Evolutionary conservation across 2,329 filamentous ascomycete species (phyloP).

Genomic region (Pezizomycotina sp.): DNA sequence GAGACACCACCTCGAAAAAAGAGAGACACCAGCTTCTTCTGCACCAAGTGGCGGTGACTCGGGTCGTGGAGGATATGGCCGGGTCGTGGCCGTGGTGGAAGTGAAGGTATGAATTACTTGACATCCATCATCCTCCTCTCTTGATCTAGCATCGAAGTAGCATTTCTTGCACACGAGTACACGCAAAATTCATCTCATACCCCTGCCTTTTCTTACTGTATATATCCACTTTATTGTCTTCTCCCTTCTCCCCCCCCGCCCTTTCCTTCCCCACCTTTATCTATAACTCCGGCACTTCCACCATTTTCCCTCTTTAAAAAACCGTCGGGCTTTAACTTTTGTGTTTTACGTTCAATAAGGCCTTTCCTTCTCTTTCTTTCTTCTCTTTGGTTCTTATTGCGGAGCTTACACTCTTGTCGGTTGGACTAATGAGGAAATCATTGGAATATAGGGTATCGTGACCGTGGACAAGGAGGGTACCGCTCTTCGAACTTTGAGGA

Average conservation of each 20-base stretch:
- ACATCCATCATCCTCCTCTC: too few relatives aligned
- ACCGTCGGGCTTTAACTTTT: too few relatives aligned
- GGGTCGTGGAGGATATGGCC: conserved; percentile 13
- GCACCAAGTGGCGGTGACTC: conserved; percentile 13
- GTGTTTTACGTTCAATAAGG: too few relatives aligned
- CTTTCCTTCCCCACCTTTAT: conserved; percentile 7
- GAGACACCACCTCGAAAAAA: conserved; percentile 60
- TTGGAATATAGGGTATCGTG: too few relatives aligned
- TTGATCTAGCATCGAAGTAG: conserved; percentile 32
- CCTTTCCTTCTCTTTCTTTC: too few relatives aligned
- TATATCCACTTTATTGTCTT: conserved; percentile 18
- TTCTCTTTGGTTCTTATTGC: too few relatives aligned
- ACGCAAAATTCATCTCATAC: conserved; percentile 52
- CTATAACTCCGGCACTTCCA: background rate
- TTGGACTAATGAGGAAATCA: too few relatives aligned
- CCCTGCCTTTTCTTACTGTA: conserved; percentile 59
- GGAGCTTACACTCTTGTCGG: too few relatives aligned
- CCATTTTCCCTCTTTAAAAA: too few relatives aligned
- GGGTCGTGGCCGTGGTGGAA: conserved; percentile 25
- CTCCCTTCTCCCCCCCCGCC: conserved; percentile 3
- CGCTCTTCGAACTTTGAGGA: too few relatives aligned
- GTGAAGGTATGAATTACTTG: too few relatives aligned
- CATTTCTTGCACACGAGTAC: conserved; percentile 37
- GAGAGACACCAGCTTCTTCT: conserved; percentile 44
- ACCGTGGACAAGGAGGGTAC: too few relatives aligned